Evolutionary conservation across 192 early-diverging fungal genomes (phyloP).

Genomic region (Irineochytrium annulatum): DNA sequence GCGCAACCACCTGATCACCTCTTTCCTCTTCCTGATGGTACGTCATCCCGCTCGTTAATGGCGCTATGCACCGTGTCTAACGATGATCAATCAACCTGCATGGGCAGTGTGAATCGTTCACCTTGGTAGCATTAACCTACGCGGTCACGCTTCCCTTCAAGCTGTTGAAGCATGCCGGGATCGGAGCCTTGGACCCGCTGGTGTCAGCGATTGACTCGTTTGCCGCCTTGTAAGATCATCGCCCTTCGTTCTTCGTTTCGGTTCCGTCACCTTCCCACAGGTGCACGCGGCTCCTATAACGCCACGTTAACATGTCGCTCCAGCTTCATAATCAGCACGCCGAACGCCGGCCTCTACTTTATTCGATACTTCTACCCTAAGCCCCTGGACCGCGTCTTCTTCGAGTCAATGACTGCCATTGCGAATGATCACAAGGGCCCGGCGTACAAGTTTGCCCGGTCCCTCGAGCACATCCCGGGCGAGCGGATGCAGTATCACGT

Average conservation of each 20-base stretch:
- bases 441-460: not conserved
- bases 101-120: not conserved
- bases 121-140: not conserved
- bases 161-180: not conserved
- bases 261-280: too few relatives aligned
- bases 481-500: not conserved
- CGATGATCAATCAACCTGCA: too few relatives aligned
- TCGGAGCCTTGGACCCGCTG: not conserved
- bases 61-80: too few relatives aligned
- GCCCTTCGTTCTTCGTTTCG: too few relatives aligned
- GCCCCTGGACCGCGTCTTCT: slow-evolving; percentile 1
- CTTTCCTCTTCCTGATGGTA: not conserved
- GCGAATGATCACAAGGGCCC: not conserved
- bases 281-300: too few relatives aligned
- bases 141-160: not conserved
- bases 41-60: not conserved
- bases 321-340: not conserved
- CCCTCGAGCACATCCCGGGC: not conserved
- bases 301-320: too few relatives aligned
- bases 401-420: not conserved
- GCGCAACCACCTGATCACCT: not conserved
- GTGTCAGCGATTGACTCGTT: not conserved
- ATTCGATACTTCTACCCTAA: not conserved
- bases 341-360: slow-evolving; percentile 5
- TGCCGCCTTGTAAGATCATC: too few relatives aligned